Evolutionary conservation across 495 filamentous ascomycete species (phyloP).

Genomic region (Xylaria nigripes): DNA sequence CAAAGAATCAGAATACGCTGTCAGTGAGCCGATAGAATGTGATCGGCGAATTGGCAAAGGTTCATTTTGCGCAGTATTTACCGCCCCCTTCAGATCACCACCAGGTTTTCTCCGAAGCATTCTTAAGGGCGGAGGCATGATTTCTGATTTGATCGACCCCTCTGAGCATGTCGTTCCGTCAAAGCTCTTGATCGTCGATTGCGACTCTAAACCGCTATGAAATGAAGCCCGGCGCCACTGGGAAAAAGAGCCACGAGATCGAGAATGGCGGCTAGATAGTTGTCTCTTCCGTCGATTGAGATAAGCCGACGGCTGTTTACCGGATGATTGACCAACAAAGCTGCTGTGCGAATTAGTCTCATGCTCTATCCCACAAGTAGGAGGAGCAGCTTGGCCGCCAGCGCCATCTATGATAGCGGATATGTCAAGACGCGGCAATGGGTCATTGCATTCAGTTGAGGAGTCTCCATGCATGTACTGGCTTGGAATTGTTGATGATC

Average conservation of each 20-base stretch:
- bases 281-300: constrained; percentile 31
- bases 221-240: constrained; percentile 54
- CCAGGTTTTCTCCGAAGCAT: constrained; percentile 80
- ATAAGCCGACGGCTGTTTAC: constrained; percentile 28
- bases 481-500: constrained; percentile 44
- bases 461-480: constrained; percentile 30
- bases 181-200: constrained; percentile 51
- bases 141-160: constrained; percentile 28
- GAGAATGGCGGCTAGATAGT: constrained; percentile 31
- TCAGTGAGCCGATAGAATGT: constrained; percentile 63
- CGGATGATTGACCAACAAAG: constrained; percentile 16
- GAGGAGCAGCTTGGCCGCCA: constrained; percentile 6
- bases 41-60: constrained; percentile 46
- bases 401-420: constrained; percentile 19
- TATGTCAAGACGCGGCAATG: constrained; percentile 33
- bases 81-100: constrained; percentile 74
- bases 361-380: constrained; percentile 22
- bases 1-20: constrained; percentile 60
- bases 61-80: constrained; percentile 64
- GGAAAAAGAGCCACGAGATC: constrained; percentile 31
- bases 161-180: constrained; percentile 51
- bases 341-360: constrained; percentile 27
- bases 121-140: constrained; percentile 42
- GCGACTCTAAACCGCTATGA: constrained; percentile 59
- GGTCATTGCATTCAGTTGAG: constrained; percentile 15